Percentiles rank a stretch among this genome's conserved stretches.
Evolutionary conservation across 257 asterid genomes (phyloP).

Genomic region (Craterostigma plantagineum): DNA sequence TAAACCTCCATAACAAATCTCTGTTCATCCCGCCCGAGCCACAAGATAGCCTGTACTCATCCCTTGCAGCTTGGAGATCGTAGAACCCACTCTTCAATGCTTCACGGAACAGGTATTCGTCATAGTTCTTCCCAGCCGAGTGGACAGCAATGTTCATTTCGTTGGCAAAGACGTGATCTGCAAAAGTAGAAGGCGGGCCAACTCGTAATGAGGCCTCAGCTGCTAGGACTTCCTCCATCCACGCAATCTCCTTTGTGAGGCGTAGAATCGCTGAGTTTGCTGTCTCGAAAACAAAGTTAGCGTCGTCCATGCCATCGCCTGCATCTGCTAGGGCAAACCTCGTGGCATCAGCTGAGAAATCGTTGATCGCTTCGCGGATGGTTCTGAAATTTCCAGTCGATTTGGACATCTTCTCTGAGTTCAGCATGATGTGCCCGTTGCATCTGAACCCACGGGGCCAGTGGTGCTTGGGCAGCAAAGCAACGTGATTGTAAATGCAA

Average conservation of each 20-base stretch:
- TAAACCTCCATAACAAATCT: constrained; percentile 39
- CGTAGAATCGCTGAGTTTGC: constrained; percentile 88
- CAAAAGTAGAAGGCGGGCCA: constrained; percentile 32
- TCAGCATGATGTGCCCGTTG: constrained; percentile 88
- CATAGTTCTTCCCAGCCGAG: constrained; percentile 53
- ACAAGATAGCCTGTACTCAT: constrained; percentile 70
- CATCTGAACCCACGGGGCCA: constrained; percentile 93
- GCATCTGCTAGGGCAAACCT: constrained; percentile 96
- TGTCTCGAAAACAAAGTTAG: constrained; percentile 82
- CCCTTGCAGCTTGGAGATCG: constrained; percentile 84
- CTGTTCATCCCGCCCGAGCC: constrained; percentile 76
- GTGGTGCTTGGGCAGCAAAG: constrained; percentile 56
- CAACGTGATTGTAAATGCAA: constrained; percentile 68
- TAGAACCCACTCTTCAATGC: constrained; percentile 75
- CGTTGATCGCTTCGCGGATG: constrained; percentile 71
- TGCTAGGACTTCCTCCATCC: constrained; percentile 74
- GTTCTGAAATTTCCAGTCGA: constrained; percentile 91
- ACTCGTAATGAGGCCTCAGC: constrained; percentile 50
- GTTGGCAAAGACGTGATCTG: constrained; percentile 66
- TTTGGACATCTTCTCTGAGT: constrained; percentile 90
- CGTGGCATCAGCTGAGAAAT: constrained; percentile 96
- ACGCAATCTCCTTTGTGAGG: constrained; percentile 66
- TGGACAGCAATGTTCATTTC: constrained; percentile 67
- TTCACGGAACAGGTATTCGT: constrained; percentile 72
- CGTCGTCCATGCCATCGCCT: constrained; percentile 96